phyloP scores from a whole-genome alignment of 257 asterid species.

The Vinca minor region DNA sequence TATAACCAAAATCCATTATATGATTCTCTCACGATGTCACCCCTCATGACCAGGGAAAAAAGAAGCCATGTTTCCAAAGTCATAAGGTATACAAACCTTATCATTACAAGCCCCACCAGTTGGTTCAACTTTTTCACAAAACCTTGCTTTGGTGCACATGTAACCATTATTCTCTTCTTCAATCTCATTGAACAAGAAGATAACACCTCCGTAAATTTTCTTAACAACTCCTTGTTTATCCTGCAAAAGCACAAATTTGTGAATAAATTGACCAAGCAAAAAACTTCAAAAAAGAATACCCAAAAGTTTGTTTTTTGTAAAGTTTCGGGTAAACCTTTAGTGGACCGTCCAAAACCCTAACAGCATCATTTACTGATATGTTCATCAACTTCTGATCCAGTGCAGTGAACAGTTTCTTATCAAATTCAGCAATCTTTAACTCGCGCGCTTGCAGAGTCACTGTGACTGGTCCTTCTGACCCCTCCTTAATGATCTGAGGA shows the following conservation, averaged over 20 bases:
- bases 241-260: constrained; percentile 35
- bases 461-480: constrained; percentile 59
- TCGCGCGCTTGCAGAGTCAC: constrained; percentile 50
- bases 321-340: constrained; percentile 48
- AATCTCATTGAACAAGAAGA: constrained; percentile 61
- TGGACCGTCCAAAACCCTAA: constrained; percentile 72
- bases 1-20: not conserved
- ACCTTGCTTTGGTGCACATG: constrained; percentile 49
- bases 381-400: constrained; percentile 54
- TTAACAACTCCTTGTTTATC: constrained; percentile 73
- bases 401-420: constrained; percentile 71
- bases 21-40: not conserved
- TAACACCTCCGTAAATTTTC: constrained; percentile 64
- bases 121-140: constrained; percentile 63
- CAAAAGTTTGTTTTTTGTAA: constrained; percentile 6
- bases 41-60: not conserved
- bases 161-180: constrained; percentile 65
- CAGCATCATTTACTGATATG: constrained; percentile 62
- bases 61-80: constrained; percentile 1
- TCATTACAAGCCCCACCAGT: constrained; percentile 37
- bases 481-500: constrained; percentile 70
- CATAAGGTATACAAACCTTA: constrained; percentile 43
- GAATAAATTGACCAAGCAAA: not conserved
- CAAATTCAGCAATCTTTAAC: constrained; percentile 71
- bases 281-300: constrained; percentile 5